Percentiles rank a stretch among this genome's conserved stretches.
These are phyloP conservation scores for Fusarium sp. DNA, from an alignment of 2,329 filamentous ascomycete species.

Conservation along the genomic window DNA sequence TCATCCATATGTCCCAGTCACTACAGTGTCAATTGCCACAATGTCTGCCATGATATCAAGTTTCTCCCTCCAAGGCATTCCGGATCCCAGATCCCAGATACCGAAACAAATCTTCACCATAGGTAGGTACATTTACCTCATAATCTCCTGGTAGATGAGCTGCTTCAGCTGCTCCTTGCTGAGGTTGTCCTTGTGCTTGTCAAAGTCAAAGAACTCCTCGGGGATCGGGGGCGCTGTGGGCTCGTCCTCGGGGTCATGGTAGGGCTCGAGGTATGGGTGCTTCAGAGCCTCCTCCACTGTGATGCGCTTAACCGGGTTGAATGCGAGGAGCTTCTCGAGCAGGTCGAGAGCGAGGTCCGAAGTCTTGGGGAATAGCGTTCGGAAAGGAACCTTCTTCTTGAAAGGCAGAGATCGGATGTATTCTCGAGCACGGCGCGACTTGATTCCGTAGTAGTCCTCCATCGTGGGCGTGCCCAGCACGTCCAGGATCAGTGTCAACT, in stretches of 20 bases:
- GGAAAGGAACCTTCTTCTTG: constrained; percentile 99
- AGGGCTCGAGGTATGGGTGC: constrained; percentile 98
- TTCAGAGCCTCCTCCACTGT: constrained; percentile 97
- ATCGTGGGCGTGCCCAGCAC: constrained; percentile 98
- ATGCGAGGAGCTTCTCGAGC: constrained; percentile 93
- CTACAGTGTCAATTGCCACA: constrained; percentile 19
- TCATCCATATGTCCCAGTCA: constrained; percentile 18
- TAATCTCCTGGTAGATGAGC: constrained; percentile 98
- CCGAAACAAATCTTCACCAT: constrained; percentile 1
- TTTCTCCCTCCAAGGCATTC: neutral
- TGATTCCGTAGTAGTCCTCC: constrained; percentile 99
- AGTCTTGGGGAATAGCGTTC: constrained; percentile 98
- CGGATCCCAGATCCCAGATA: constrained; percentile 26
- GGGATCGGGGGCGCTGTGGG: constrained; percentile 96
- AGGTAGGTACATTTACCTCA: constrained; percentile 59
- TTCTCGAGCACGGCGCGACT: constrained; percentile 94
- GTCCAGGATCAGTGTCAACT: constrained; percentile 95
- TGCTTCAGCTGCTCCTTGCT: constrained; percentile 99
- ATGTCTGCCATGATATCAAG: constrained; percentile 7
- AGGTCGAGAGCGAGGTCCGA: constrained; percentile 95
- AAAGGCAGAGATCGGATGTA: constrained; percentile 98
- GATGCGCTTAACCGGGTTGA: constrained; percentile 99
- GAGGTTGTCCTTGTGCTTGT: constrained; percentile 99
- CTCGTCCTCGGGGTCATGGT: constrained; percentile 98
- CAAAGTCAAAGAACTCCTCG: constrained; percentile 99